A percentile compares a stretch with the other conserved stretches of the same genome.
These are phyloP conservation scores for Knoxia roxburghii DNA, from an alignment of 257 asterid species.

Conservation along the genomic window DNA sequence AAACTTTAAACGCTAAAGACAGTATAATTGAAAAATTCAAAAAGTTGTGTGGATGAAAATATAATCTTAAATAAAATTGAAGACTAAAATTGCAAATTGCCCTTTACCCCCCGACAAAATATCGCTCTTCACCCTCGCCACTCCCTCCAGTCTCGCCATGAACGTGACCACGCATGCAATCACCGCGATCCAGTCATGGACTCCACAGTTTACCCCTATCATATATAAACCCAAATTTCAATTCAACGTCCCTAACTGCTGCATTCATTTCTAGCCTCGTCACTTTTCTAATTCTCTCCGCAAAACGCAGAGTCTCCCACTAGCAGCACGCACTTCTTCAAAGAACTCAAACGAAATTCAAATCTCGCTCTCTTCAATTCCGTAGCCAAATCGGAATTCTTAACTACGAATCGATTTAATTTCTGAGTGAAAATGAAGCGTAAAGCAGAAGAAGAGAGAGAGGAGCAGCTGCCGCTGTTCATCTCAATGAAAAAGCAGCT, in stretches of 20 bases:
- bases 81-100: no score
- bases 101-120: no score
- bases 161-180: neutral
- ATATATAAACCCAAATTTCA: neutral
- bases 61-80: no score
- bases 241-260: slow-evolving; percentile 20
- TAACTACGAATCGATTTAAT: no score
- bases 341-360: neutral
- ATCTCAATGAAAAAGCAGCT: slow-evolving; percentile 47
- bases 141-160: neutral
- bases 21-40: no score
- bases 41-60: no score
- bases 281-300: neutral
- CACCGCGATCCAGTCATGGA: neutral
- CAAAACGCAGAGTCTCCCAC: slow-evolving; percentile 13
- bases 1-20: no score
- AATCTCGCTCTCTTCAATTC: neutral
- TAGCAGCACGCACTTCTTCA: neutral
- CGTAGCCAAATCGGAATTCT: neutral
- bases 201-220: neutral
- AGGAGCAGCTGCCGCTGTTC: slow-evolving; percentile 19
- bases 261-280: neutral
- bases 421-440: slow-evolving; percentile 17
- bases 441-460: slow-evolving; percentile 1
- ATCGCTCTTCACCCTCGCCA: no score